A percentile compares a stretch with the other conserved stretches of the same genome.
phyloP scores from a whole-genome alignment of 176 grass and related monocot species.

The Ananas comosus region DNA sequence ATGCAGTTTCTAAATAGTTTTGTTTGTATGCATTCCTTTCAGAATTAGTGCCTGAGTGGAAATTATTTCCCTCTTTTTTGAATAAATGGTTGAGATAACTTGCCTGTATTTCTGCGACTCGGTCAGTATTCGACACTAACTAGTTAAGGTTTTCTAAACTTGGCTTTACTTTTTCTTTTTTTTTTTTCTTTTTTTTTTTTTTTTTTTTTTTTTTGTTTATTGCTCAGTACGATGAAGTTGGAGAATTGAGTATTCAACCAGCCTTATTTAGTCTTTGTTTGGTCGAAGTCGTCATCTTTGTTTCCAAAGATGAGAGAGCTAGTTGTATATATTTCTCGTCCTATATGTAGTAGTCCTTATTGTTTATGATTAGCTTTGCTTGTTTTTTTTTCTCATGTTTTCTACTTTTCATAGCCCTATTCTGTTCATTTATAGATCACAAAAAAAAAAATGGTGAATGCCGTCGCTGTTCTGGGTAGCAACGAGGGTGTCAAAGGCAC shows the following conservation, averaged over 20 bases:
- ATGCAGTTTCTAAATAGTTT: too few relatives aligned
- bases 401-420: neutral
- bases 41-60: too few relatives aligned
- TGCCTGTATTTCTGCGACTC: too few relatives aligned
- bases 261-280: neutral
- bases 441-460: constrained; percentile 11
- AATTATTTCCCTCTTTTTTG: too few relatives aligned
- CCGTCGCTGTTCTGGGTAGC: constrained; percentile 6
- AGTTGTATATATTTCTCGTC: neutral
- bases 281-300: neutral
- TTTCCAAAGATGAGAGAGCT: neutral
- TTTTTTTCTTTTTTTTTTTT: neutral
- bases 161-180: neutral
- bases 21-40: too few relatives aligned
- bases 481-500: constrained; percentile 4
- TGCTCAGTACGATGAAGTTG: neutral
- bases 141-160: neutral
- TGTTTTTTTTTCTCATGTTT: neutral
- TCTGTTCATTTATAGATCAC: constrained; percentile 1
- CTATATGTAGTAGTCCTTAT: neutral
- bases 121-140: neutral
- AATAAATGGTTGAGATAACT: too few relatives aligned
- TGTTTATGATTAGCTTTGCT: neutral
- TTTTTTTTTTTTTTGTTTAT: neutral
- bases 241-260: neutral